Evolutionary conservation across 768 basidiomycete genomes (phyloP).

Genomic region (Lanmaoa rubissima): DNA sequence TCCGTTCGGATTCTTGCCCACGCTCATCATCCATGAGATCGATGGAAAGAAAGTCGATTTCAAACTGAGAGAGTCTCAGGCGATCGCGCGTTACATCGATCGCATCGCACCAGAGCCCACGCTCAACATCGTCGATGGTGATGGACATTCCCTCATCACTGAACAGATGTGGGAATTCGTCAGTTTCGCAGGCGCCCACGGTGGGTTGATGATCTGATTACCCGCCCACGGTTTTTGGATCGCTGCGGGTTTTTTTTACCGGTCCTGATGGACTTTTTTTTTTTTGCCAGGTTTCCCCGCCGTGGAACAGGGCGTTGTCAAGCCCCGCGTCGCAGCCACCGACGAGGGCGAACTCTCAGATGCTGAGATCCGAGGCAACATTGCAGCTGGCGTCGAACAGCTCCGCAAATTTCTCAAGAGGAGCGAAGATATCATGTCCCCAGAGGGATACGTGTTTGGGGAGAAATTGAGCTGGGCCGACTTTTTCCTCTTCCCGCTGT

Average conservation of each 20-base stretch:
- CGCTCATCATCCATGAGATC: constrained; percentile 30
- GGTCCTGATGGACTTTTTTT: background rate
- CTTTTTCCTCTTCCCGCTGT: constrained; percentile 33
- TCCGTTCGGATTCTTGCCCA: constrained; percentile 33
- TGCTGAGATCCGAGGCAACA: constrained; percentile 18
- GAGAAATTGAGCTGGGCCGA: constrained; percentile 31
- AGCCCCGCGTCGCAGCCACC: constrained; percentile 28
- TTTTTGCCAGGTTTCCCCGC: constrained; percentile 25
- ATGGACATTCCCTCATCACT: constrained; percentile 19
- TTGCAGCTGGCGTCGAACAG: constrained; percentile 17
- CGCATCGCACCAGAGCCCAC: constrained; percentile 29
- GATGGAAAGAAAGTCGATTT: constrained; percentile 21
- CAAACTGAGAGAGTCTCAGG: constrained; percentile 28
- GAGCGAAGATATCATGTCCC: constrained; percentile 25
- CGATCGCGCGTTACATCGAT: constrained; percentile 31
- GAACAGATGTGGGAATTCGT: constrained; percentile 37
- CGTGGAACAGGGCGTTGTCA: constrained; percentile 32
- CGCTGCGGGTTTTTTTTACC: background rate
- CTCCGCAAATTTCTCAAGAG: constrained; percentile 17
- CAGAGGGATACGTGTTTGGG: constrained; percentile 30
- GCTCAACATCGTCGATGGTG: constrained; percentile 20
- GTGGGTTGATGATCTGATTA: constrained; percentile 9
- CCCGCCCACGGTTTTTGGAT: background rate
- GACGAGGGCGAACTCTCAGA: constrained; percentile 26
- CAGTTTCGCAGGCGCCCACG: constrained; percentile 23